Evolutionary conservation across 2,329 filamentous ascomycete genomes (phyloP), one percentile per base, ranked within the genome.

Genomic region (Colletotrichum sp.): DNA sequence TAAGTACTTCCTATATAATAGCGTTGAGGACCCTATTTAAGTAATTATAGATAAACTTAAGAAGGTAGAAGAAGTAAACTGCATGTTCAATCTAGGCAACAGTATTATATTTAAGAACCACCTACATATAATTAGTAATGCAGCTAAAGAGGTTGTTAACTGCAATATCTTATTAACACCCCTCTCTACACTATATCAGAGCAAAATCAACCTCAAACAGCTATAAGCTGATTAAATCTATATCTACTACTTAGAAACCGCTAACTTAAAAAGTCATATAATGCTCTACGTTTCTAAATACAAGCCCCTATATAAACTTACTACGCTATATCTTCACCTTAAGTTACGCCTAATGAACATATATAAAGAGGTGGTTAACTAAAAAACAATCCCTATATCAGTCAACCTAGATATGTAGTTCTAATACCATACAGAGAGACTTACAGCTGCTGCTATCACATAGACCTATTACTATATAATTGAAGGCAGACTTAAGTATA

Each of bases 401-500:
- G 65, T 57, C 1, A 76, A 83, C 72, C 79, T 76, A 39, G 82
- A 82, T 6, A 83, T 82, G 16, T 81, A 76, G 7, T 84, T 85
- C 60, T 73, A 81, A 48, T 83, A 86, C 57, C 76, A 82, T 39
- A 83, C 83, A n/a, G 83, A 86, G 68, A 83, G 79, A 74, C 81
- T 87, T 6, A 80, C 85, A 0, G 82, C 84, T 9, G 84, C 87
- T 28, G 84, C 87, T 13, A 79, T 90, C 52, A 86, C 86, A 6
- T 85, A 90, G 79, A 85, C 84, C 1, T 90, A 87, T 78, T 83
- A 87, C 44, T 90, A 90, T 79, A 90, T 91, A 84, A 84, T 90
- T 13, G 78, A 86, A 66, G 81, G 80, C 16, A 85, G 88, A 0
- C 81, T 88, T 8, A 83, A 86, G 71, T 87, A 87, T 75, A 83